These are phyloP conservation scores for Pseudogymnoascus sp. DNA, from an alignment of 2,329 filamentous ascomycete species.

Conservation along the genomic window DNA sequence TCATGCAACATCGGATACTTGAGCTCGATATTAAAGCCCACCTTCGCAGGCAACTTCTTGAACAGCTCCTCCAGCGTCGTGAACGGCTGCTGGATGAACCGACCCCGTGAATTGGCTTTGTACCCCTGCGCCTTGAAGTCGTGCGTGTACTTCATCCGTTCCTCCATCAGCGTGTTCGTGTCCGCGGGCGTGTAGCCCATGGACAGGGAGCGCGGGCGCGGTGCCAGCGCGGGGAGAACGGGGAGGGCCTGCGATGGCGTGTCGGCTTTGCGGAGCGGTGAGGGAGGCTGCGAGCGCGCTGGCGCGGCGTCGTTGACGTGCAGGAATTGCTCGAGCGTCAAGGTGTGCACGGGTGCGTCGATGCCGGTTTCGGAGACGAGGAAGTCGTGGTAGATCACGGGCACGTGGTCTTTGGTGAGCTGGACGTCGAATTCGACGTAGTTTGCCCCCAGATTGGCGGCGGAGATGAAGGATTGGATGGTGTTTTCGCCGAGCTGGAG, in stretches of 20 bases:
- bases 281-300: constrained; percentile 36
- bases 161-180: constrained; percentile 39
- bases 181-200: constrained; percentile 24
- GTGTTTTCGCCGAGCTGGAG: constrained; percentile 96
- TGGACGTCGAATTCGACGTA: constrained; percentile 83
- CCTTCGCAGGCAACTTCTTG: constrained; percentile 67
- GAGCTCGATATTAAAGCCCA: constrained; percentile 98
- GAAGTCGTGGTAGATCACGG: constrained; percentile 98
- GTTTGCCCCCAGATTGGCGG: constrained; percentile 80
- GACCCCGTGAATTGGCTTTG: constrained; percentile 90
- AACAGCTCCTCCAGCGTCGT: constrained; percentile 94
- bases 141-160: constrained; percentile 94
- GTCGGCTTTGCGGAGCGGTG: constrained; percentile 31
- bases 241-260: constrained; percentile 19
- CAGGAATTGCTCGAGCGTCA: constrained; percentile 92
- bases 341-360: constrained; percentile 88
- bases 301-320: constrained; percentile 56
- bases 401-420: constrained; percentile 96
- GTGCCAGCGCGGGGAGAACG: constrained; percentile 12
- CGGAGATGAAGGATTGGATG: constrained; percentile 89
- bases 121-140: constrained; percentile 93
- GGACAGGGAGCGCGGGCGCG: constrained; percentile 30
- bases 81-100: constrained; percentile 93
- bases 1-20: constrained; percentile 99
- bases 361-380: constrained; percentile 96